Conservation (phyloP, 352 stramenopile genomes). For the Phytophthora tubulina region DNA sequence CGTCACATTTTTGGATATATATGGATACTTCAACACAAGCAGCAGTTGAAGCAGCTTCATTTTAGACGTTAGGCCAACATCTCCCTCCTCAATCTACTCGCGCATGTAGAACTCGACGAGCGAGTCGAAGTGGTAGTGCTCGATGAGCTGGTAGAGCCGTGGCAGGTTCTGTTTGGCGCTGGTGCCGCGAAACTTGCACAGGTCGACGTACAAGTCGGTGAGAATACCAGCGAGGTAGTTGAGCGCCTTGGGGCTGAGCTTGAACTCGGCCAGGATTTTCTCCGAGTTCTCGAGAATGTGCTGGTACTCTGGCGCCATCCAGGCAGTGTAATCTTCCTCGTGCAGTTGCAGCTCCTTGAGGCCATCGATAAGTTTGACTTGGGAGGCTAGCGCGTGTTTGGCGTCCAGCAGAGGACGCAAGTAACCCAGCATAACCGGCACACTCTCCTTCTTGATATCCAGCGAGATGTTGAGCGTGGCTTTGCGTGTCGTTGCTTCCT, state of each 20-base stretch:
- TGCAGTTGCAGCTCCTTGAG: constrained; percentile 89
- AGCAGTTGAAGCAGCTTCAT: neutral
- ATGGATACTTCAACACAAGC: neutral
- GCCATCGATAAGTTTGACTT: constrained; percentile 85
- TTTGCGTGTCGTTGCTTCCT: constrained; percentile 84
- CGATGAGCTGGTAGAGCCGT: constrained; percentile 77
- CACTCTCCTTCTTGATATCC: constrained; percentile 84
- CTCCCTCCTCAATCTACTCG: constrained; percentile 33
- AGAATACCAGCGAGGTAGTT: constrained; percentile 85
- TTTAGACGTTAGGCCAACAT: neutral
- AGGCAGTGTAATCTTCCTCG: constrained; percentile 72
- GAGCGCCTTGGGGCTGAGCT: constrained; percentile 72
- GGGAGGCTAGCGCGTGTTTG: constrained; percentile 76
- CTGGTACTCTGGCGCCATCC: constrained; percentile 88
- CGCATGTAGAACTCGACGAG: constrained; percentile 83
- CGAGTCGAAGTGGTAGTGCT: constrained; percentile 84
- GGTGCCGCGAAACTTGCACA: constrained; percentile 85
- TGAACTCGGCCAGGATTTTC: constrained; percentile 79
- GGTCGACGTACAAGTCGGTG: constrained; percentile 87
- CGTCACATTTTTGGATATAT: constrained; percentile 9
- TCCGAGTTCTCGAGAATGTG: constrained; percentile 73
- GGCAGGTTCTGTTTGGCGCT: constrained; percentile 83
- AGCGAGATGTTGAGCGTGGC: constrained; percentile 83
- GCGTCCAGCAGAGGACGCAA: constrained; percentile 72
- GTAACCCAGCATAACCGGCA: constrained; percentile 72